Base-by-base conservation (phyloP, 129 eudicot genomes). In the Erigeron canadensis region DNA sequence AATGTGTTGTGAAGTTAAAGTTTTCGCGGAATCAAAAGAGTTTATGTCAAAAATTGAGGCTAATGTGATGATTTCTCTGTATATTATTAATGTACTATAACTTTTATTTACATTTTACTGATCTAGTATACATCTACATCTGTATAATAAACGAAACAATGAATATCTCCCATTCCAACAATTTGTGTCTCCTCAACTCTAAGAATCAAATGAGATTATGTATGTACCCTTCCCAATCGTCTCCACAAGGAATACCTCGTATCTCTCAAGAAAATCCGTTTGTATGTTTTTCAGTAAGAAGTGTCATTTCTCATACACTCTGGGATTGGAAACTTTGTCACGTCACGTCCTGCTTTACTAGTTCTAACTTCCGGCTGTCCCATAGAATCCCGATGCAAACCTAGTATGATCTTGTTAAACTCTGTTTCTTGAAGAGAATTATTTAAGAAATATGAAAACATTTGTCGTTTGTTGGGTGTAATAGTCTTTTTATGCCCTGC, bases 401-500 rank as follows among this genome's bases (percentile, higher is more conserved):
- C 82, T 72, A 82, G 43, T 48, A 94, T 82, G 74, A 94, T 90
- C 70, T 68, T 76, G 46, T 86, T 87, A 65, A 94, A 94, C 69
- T 90, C 91, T 2, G 60, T 42, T 66, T 90, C 96, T 0, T 83
- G 77, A 10, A 94, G 81, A 43, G 91, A 85, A 21, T 89, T 66
- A 51, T 94, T 89, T 39, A 94, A 40, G 72, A 94, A 94, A 67
- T 87, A 69, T 0, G 82, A 67, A 1, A 94, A 74, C 97, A 94
- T 94, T 45, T 89, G 97, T 76, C 98, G 83, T 72, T 94, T 94
- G 80, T 94, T 94, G 48, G 98, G 98, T 13, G 94, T 90, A 8
- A 94, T 94, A 1, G 95, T 86, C 82, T 94, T 94, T 28, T 81
- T 94, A 86, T 94, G 98, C 70, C 98, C 98, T 53, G 86, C 84